Evolutionary conservation across 2,329 filamentous ascomycete genomes (phyloP), one percentile per base, ranked within the genome.

Genomic region (Colletotrichum plurivorum): DNA sequence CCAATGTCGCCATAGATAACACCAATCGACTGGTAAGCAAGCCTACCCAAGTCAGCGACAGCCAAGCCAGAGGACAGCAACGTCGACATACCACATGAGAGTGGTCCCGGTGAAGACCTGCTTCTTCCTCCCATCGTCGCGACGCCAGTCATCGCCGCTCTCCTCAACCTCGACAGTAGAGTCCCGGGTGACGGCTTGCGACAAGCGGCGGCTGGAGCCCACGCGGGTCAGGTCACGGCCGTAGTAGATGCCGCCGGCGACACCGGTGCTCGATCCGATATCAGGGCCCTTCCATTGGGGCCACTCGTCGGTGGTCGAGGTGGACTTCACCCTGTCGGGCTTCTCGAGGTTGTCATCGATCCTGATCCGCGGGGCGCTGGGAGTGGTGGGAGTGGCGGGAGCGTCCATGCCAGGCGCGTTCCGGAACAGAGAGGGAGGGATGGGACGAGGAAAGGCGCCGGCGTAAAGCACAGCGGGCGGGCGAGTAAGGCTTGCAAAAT

Each of bases 1-100:
- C 90, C 90, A 74, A 92, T 92, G 72, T 93, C 90, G 25, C 90
- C 90, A 70, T 93, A 92, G 58, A 92, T 92, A 48, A 91, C 88
- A 58, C 90, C 90, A 36, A 85, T 87, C 3, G 86, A 89, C 78
- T 92, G 89, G 75, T 91, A 92, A 25, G 89, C 86, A 51, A 91
- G 83, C 85, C 87, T 80, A 2, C 18, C 13, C 5, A 22, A n/a
- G 48, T 65, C n/a, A 71, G 66, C 53, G 2, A 31, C 8, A 0
- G 1, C 6, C 3, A n/a, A 6, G 1, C n/a, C 18, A 3, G 5
- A 41, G 9, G 0, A 10, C n/a, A 5, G 1, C 8, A 3, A 5
- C 12, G 6, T 8, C 15, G 22, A 72, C 48, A 61, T 75, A 78
- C 77, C 78, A 80, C 57, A 80, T 74, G 73, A 80, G 69, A 22